These are phyloP conservation scores for Leishmania gerbilli DNA, from an alignment of 208 protist genomes.

Conservation along the genomic window DNA sequence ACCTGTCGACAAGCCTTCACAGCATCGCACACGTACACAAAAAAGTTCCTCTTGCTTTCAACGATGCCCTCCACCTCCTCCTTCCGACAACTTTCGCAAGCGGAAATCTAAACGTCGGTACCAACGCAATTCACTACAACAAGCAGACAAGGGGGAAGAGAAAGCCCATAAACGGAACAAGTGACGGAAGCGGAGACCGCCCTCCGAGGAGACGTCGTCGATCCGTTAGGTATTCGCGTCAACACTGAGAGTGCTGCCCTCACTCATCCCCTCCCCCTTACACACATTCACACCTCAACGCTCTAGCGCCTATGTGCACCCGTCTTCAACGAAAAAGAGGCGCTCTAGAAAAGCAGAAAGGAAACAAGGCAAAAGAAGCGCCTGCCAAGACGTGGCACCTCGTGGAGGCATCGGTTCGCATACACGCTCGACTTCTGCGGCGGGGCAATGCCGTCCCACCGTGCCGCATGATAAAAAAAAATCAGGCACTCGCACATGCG, in stretches of 20 bases:
- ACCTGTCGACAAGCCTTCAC: background rate
- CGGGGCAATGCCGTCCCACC: background rate
- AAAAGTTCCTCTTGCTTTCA: too few species aligned
- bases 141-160: background rate
- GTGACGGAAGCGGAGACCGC: background rate
- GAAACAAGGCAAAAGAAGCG: background rate
- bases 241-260: background rate
- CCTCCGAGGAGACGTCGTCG: background rate
- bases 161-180: background rate
- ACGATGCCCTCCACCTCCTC: too few species aligned
- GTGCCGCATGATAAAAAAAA: background rate
- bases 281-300: background rate
- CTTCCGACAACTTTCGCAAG: background rate
- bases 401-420: background rate
- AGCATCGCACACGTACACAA: background rate
- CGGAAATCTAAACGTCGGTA: background rate
- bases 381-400: background rate
- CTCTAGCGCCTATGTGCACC: background rate
- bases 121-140: background rate
- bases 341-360: background rate
- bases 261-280: background rate
- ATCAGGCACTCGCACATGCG: background rate
- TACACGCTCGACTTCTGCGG: background rate
- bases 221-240: background rate
- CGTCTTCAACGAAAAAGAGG: background rate